Evolutionary conservation across 2,329 filamentous ascomycete genomes (phyloP).

Genomic region (Calonectria pteridis): DNA sequence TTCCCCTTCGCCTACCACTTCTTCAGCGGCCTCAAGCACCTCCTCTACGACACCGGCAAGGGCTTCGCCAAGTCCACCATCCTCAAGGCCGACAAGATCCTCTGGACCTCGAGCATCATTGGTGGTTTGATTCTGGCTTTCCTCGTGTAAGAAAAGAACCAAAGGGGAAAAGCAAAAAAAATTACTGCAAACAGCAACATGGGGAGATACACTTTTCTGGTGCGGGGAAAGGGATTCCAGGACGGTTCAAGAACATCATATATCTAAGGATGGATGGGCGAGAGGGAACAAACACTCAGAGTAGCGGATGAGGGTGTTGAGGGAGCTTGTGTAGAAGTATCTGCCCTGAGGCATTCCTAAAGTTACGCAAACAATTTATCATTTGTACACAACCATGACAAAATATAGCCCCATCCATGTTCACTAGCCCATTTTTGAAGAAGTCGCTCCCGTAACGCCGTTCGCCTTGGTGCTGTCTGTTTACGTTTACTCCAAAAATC

Average conservation of each 20-base stretch:
- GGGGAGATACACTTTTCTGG: background rate
- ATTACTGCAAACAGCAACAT: too few relatives aligned
- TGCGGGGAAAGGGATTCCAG: background rate
- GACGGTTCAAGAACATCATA: background rate
- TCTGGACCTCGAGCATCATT: slow-evolving; percentile 62
- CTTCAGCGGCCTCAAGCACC: slow-evolving; percentile 67
- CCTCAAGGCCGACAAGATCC: slow-evolving; percentile 58
- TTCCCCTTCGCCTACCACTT: slow-evolving; percentile 73
- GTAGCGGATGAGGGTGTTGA: slow-evolving; percentile 5
- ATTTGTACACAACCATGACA: slow-evolving; percentile 24
- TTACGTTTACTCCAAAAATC: slow-evolving; percentile 59
- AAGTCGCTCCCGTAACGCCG: slow-evolving; percentile 41
- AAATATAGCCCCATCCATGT: background rate
- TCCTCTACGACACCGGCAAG: slow-evolving; percentile 64
- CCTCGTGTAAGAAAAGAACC: slow-evolving; percentile 54
- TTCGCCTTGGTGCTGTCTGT: slow-evolving; percentile 37
- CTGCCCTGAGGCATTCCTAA: slow-evolving; percentile 19
- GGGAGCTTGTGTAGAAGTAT: slow-evolving; percentile 28
- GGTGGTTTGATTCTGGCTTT: slow-evolving; percentile 61
- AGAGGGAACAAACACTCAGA: background rate
- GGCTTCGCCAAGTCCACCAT: slow-evolving; percentile 65
- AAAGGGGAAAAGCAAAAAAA: background rate
- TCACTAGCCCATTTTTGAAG: slow-evolving; percentile 17
- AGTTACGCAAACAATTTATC: slow-evolving; percentile 25
- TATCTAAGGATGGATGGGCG: background rate